Evolutionary conservation across 208 protist species (phyloP).

Genomic region (Acanthamoeba castellanii): DNA sequence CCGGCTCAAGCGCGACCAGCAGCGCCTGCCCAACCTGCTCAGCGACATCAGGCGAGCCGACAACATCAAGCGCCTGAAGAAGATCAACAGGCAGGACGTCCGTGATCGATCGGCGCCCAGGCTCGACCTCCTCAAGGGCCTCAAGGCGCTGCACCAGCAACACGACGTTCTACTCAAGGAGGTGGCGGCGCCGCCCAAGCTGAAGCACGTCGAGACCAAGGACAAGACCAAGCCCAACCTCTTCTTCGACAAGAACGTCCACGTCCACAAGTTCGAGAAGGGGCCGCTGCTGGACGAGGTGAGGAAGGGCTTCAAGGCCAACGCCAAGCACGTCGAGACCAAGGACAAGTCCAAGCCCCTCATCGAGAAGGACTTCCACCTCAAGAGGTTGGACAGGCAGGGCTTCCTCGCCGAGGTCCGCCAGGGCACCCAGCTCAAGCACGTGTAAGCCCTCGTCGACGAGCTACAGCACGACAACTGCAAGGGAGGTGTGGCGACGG

Average conservation of each 20-base stretch:
- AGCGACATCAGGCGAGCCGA: background rate
- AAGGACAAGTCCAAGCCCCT: constrained; percentile 26
- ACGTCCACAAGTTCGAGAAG: constrained; percentile 21
- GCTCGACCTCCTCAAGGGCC: constrained; percentile 32
- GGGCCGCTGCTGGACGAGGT: constrained; percentile 12
- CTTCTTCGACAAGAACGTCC: constrained; percentile 38
- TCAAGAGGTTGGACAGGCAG: constrained; percentile 57
- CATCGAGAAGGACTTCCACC: constrained; percentile 11
- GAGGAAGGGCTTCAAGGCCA: constrained; percentile 2
- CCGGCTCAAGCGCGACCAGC: constrained; percentile 15
- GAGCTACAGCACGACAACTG: background rate
- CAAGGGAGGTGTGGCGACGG: no score
- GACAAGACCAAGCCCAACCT: constrained; percentile 65
- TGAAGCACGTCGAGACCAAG: constrained; percentile 44
- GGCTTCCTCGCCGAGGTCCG: constrained; percentile 59
- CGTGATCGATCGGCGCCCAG: background rate
- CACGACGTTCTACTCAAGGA: constrained; percentile 14
- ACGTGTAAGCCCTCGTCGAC: background rate
- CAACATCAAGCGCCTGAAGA: background rate
- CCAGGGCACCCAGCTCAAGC: constrained; percentile 69
- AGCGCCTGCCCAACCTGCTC: background rate
- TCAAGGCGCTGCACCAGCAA: background rate
- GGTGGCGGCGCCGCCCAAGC: background rate
- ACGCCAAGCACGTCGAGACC: constrained; percentile 54
- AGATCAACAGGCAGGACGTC: background rate